Conservation (phyloP, 805 yeast species). For the Myxozyma mucilagina region DNA sequence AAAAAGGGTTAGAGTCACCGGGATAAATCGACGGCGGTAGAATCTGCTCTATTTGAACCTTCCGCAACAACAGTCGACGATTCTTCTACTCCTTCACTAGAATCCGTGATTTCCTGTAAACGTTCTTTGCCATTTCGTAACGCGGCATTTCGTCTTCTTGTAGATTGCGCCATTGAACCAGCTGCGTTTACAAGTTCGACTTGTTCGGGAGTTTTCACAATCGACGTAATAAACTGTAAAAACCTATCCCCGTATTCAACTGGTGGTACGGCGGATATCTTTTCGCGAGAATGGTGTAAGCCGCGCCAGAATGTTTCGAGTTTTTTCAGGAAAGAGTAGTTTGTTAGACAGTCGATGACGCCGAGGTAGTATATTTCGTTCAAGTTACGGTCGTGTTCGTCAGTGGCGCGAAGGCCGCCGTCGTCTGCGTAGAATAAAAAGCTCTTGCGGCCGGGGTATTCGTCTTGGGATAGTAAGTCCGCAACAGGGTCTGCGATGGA, state of each 20-base stretch:
- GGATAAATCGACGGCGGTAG: no score
- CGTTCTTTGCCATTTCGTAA: not conserved
- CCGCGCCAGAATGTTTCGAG: conserved; percentile 86
- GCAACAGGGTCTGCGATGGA: conserved; percentile 22
- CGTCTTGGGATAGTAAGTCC: conserved; percentile 30
- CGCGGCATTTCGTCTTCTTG: not conserved
- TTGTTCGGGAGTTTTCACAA: conserved; percentile 21
- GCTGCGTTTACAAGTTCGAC: conserved; percentile 1
- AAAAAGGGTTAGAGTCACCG: no score
- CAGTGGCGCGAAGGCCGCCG: conserved; percentile 81
- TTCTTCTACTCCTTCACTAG: no score
- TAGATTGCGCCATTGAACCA: not conserved
- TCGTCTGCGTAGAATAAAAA: conserved; percentile 71
- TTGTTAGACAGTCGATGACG: conserved; percentile 87
- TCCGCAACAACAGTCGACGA: no score
- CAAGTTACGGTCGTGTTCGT: conserved; percentile 59
- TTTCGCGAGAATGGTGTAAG: conserved; percentile 62
- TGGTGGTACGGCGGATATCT: conserved; percentile 89
- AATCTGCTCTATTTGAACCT: no score
- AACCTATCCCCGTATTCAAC: conserved; percentile 87
- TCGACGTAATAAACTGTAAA: conserved; percentile 56
- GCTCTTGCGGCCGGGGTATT: conserved; percentile 38
- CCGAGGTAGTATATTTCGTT: conserved; percentile 84
- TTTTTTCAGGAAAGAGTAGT: conserved; percentile 66
- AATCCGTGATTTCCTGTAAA: no score